Conservation (phyloP, 176 grass and related monocot species). For the Zoysia pacifica region DNA sequence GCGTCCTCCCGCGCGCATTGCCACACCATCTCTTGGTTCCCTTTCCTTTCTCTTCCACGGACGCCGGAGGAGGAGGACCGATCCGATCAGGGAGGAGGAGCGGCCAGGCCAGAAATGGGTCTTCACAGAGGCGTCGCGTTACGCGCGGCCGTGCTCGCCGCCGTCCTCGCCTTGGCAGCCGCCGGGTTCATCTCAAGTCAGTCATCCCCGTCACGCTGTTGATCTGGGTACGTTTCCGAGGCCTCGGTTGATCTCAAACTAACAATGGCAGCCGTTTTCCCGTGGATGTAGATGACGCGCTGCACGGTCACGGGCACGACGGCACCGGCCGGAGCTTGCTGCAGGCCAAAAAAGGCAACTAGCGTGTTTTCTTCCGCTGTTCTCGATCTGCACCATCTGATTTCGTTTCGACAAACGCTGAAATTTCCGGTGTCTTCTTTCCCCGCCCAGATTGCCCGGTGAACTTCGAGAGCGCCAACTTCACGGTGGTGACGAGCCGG, state of each 20-base stretch:
- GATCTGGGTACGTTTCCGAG: not conserved
- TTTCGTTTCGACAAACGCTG: not conserved
- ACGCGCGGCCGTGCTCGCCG: conserved; percentile 38
- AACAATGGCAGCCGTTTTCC: not conserved
- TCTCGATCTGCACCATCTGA: not conserved
- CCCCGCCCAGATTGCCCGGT: conserved; percentile 58
- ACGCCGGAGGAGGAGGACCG: conserved; percentile 2
- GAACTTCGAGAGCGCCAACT: conserved; percentile 69
- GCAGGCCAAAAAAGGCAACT: conserved; percentile 55
- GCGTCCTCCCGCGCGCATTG: not conserved
- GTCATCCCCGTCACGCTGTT: not conserved
- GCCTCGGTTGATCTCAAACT: not conserved
- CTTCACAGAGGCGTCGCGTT: conserved; percentile 34
- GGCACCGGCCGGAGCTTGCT: conserved; percentile 63
- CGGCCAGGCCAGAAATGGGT: conserved; percentile 39
- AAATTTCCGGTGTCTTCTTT: not conserved
- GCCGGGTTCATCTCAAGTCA: conserved; percentile 64
- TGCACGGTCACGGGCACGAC: conserved; percentile 38
- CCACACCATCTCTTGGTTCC: not conserved
- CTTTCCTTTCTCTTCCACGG: conserved; percentile 22
- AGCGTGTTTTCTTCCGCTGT: not conserved
- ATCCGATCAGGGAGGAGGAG: conserved; percentile 23
- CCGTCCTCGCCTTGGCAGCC: conserved; percentile 37
- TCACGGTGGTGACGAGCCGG: conserved; percentile 66
- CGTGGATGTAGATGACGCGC: conserved; percentile 59